These are phyloP conservation scores for Colletotrichum acutatum DNA, from an alignment of 2,329 filamentous ascomycete genomes.

Conservation along the genomic window DNA sequence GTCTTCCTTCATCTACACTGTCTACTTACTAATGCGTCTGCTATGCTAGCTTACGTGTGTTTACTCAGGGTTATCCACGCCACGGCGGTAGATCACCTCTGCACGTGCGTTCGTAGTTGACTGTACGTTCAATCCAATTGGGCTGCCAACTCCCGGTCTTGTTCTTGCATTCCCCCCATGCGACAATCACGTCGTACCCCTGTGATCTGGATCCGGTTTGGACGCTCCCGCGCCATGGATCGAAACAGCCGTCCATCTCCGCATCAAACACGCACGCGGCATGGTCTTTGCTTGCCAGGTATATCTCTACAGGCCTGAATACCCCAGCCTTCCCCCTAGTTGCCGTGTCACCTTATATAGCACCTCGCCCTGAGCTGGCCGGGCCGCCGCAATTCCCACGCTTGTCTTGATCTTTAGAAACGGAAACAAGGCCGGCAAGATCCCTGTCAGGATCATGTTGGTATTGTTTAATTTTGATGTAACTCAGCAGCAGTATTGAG, in stretches of 20 bases:
- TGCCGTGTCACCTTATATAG: neutral
- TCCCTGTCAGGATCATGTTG: neutral
- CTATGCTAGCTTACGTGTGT: neutral
- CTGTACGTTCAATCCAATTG: neutral
- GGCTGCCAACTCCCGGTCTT: neutral
- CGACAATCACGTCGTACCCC: neutral
- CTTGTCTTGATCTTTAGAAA: neutral
- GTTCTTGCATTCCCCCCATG: neutral
- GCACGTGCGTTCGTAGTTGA: slow-evolving; percentile 2
- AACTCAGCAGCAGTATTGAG: neutral
- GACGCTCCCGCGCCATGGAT: neutral
- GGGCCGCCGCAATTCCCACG: neutral
- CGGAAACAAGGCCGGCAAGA: neutral
- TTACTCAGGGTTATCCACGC: neutral
- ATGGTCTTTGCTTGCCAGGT: neutral
- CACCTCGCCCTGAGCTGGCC: neutral
- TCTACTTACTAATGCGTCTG: neutral
- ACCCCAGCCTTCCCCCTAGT: neutral
- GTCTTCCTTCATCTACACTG: neutral
- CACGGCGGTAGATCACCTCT: neutral
- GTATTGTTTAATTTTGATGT: neutral
- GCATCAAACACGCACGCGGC: slow-evolving; percentile 19
- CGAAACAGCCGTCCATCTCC: slow-evolving; percentile 10
- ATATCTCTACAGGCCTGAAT: neutral
- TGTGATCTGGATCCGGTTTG: slow-evolving; percentile 23